phyloP scores from a whole-genome alignment of 805 yeast species.

The Suhomyces xylopsoci region DNA sequence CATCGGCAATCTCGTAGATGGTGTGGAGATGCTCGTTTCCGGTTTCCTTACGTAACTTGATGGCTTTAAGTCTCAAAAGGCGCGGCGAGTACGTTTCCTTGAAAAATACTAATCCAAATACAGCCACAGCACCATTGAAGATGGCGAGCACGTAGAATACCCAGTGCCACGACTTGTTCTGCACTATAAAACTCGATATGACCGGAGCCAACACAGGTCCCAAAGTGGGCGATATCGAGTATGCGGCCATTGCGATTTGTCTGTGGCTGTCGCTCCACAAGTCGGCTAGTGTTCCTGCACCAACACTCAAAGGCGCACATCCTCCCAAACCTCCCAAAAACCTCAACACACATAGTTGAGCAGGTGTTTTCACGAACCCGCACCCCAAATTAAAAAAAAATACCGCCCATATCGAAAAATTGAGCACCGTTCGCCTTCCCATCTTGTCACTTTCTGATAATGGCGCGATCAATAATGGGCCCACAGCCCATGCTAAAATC shows the following conservation, averaged over 20 bases:
- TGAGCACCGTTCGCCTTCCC: conserved; percentile 34
- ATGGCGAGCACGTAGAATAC: conserved; percentile 33
- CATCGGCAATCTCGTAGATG: conserved; percentile 33
- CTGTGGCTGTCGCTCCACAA: conserved; percentile 32
- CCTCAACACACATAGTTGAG: conserved; percentile 32
- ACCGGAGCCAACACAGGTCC: conserved; percentile 41
- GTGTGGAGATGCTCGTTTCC: conserved; percentile 38
- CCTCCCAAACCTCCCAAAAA: conserved; percentile 38
- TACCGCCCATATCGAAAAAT: conserved; percentile 32
- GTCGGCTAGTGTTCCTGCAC: conserved; percentile 40
- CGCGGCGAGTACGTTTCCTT: conserved; percentile 37
- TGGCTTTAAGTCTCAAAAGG: conserved; percentile 27
- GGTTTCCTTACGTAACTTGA: conserved; percentile 26
- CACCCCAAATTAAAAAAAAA: conserved; percentile 35
- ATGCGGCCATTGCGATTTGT: conserved; percentile 34
- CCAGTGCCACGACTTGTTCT: conserved; percentile 36
- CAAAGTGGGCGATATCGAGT: conserved; percentile 33
- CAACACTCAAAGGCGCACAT: conserved; percentile 37
- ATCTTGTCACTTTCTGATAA: conserved; percentile 35
- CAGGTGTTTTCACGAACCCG: conserved; percentile 31
- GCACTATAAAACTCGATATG: conserved; percentile 34
- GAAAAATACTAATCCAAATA: conserved; percentile 28
- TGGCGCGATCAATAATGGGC: conserved; percentile 40
- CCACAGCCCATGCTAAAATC: conserved; percentile 39
- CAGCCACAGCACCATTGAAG: conserved; percentile 33